A percentile compares a stretch with the other conserved stretches of the same genome.
Conservation (phyloP, 495 filamentous ascomycete species). For the Staphylotrichum longicolle region DNA sequence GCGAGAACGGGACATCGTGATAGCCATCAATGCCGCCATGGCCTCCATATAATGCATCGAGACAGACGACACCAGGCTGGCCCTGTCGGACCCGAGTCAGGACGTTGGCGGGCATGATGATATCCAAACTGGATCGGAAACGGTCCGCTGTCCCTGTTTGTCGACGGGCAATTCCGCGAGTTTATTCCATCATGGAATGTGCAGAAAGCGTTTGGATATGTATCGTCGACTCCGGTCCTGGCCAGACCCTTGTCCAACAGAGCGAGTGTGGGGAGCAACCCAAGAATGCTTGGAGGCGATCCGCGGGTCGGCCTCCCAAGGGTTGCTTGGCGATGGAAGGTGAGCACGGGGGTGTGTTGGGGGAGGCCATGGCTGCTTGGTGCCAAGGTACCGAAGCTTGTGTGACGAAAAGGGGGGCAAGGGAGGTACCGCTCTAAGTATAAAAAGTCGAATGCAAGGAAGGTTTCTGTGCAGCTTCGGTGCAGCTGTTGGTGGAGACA, state of each 20-base stretch:
- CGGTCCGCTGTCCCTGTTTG: conserved; percentile 10
- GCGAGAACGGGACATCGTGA: conserved; percentile 2
- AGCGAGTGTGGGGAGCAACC: conserved; percentile 11
- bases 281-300: neutral
- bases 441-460: conserved; percentile 24
- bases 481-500: conserved; percentile 1
- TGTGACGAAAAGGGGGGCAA: neutral
- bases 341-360: neutral
- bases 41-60: conserved; percentile 11
- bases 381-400: conserved; percentile 1
- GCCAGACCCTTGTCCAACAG: conserved; percentile 4
- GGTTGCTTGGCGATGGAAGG: neutral
- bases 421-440: conserved; percentile 21
- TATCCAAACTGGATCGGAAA: conserved; percentile 7
- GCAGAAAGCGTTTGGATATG: conserved; percentile 6
- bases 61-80: conserved; percentile 3
- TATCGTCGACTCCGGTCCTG: neutral
- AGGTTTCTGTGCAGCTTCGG: conserved; percentile 19
- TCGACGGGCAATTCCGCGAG: conserved; percentile 14
- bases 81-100: conserved; percentile 12
- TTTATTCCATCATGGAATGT: conserved; percentile 13
- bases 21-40: conserved; percentile 13
- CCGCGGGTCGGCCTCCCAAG: neutral
- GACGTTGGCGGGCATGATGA: conserved; percentile 20
- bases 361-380: neutral